Evolutionary conservation across 2,329 filamentous ascomycete species (phyloP).

Genomic region (Sporothrix phasma): DNA sequence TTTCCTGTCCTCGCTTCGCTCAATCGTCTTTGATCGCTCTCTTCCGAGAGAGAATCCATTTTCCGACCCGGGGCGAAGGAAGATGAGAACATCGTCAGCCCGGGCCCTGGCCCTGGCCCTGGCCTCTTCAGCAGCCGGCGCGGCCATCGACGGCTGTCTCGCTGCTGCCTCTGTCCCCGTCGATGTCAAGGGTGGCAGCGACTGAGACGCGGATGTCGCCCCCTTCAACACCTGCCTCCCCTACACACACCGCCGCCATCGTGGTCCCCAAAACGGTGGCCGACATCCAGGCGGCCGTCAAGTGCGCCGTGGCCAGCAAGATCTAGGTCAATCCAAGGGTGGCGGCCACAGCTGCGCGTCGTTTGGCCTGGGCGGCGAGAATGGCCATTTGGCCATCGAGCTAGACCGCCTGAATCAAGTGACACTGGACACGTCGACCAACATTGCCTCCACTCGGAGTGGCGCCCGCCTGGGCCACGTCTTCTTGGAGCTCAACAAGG

Average conservation of each 20-base stretch:
- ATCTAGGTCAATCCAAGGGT: slow-evolving; percentile 39
- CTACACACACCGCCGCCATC: slow-evolving; percentile 32
- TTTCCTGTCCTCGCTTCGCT: too few species aligned
- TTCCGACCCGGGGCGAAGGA: too few species aligned
- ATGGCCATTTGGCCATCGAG: slow-evolving; percentile 39
- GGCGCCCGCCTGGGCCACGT: slow-evolving; percentile 42
- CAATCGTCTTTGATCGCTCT: too few species aligned
- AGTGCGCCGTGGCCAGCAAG: slow-evolving; percentile 33
- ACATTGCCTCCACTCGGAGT: slow-evolving; percentile 35
- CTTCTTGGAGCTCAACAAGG: slow-evolving; percentile 30
- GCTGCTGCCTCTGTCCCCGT: slow-evolving; percentile 22
- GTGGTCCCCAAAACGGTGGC: slow-evolving; percentile 32
- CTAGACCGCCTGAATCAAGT: slow-evolving; percentile 37
- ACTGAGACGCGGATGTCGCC: slow-evolving; percentile 22
- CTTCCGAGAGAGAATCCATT: not conserved
- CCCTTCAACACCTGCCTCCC: slow-evolving; percentile 24
- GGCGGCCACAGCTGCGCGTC: slow-evolving; percentile 44
- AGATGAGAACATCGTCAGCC: not conserved
- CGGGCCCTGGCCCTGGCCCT: not conserved
- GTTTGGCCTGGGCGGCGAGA: slow-evolving; percentile 38
- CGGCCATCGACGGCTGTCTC: slow-evolving; percentile 25
- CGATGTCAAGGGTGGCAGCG: slow-evolving; percentile 18
- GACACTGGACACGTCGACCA: slow-evolving; percentile 30
- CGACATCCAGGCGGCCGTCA: slow-evolving; percentile 37
- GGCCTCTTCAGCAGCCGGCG: slow-evolving; percentile 5